A percentile compares a stretch with the other conserved stretches of the same genome.
phyloP scores from a whole-genome alignment of 305 asterid species.

The Solanum hybrid region DNA sequence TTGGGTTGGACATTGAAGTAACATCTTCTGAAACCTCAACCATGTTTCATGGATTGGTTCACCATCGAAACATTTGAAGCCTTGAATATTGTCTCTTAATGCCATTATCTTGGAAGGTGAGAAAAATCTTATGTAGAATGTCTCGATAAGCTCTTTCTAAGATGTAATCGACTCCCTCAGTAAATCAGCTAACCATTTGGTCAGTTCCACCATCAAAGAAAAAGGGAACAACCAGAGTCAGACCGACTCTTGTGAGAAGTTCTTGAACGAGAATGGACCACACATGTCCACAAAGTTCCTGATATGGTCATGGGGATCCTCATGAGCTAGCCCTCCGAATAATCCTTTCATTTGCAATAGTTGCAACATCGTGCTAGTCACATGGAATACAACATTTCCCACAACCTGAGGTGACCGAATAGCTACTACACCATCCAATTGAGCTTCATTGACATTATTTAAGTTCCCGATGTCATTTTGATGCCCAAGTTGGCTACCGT shows the following conservation, averaged over 20 bases:
- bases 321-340: background rate
- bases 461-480: background rate
- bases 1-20: background rate
- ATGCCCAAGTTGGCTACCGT: background rate
- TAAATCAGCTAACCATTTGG: background rate
- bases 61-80: background rate
- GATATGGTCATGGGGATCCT: background rate
- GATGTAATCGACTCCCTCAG: background rate
- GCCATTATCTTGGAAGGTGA: background rate
- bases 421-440: background rate
- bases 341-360: background rate
- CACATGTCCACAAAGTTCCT: too few relatives aligned
- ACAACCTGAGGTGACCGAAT: background rate
- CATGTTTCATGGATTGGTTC: background rate
- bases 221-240: background rate
- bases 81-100: background rate
- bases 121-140: background rate
- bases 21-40: background rate
- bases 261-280: background rate
- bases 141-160: background rate
- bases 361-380: background rate
- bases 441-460: background rate
- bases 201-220: background rate
- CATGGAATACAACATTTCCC: background rate
- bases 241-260: background rate